Percentiles rank a stretch among this genome's conserved stretches.
Conservation (phyloP, 441 rosid genomes). For the Gossypium gossypioides region DNA sequence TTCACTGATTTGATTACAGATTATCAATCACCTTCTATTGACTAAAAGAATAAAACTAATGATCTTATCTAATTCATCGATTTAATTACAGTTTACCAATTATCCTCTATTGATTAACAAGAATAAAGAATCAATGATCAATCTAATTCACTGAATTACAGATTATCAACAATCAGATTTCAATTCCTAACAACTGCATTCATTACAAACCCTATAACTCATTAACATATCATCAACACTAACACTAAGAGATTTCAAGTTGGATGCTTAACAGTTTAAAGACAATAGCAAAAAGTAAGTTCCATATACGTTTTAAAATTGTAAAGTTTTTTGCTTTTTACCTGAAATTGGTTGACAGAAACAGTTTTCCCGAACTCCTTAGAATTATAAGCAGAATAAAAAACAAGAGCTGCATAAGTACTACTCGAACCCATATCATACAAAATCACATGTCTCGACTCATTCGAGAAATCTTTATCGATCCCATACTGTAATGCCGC, state of each 20-base stretch:
- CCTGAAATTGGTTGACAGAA: slow-evolving; percentile 90
- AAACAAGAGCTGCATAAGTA: slow-evolving; percentile 76
- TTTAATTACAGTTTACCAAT: background rate
- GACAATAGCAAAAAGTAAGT: background rate
- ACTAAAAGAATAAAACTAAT: background rate
- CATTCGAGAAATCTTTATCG: slow-evolving; percentile 82
- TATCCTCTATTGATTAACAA: background rate
- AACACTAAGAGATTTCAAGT: background rate
- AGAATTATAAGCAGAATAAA: slow-evolving; percentile 70
- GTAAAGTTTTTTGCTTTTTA: slow-evolving; percentile 10
- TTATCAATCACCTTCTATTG: background rate
- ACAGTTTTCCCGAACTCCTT: slow-evolving; percentile 83
- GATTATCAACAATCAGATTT: background rate
- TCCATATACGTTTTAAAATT: background rate
- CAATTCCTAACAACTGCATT: background rate
- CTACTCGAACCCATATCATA: slow-evolving; percentile 92
- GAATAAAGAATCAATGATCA: background rate
- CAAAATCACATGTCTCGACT: slow-evolving; percentile 71
- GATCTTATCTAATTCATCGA: background rate
- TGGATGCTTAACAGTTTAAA: background rate
- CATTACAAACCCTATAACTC: background rate
- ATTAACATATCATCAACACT: background rate
- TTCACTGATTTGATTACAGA: background rate
- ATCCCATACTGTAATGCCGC: slow-evolving; percentile 98
- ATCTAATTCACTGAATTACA: background rate